Evolutionary conservation across 768 basidiomycete genomes (phyloP), one percentile per base, ranked within the genome.

Genomic region (Leccinum uliginosum): DNA sequence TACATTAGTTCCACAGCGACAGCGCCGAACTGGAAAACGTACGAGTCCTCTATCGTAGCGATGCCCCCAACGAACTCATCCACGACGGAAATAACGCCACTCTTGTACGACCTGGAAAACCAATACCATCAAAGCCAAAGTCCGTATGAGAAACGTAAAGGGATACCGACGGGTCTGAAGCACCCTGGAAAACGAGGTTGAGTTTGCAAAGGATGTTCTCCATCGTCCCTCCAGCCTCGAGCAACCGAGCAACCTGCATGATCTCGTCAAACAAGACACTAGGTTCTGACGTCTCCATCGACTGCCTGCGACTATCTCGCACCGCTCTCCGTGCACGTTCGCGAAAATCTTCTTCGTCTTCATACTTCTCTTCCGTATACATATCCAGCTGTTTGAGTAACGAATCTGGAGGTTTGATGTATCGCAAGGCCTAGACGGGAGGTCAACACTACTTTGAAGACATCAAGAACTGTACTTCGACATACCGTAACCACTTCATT

Each of bases 301-400:
- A 49, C 32, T 59, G 69, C 19, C 59, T 63, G 19, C 57, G 53
- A 50, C 59, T 65, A 50, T 62, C 63, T 49, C 67, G 61, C 43
- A 77, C 68, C 34, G 71, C 66, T 53, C 62, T 73, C n/a, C 70
- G 77, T 35, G 82, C 76, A 34, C 83, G 80, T 60, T 93, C 86
- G 38, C 84, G 83, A 71, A 91, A 79, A 50, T 94, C 90, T 65
- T 89, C 86, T 67, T 91, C 89, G 67, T 97, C 93, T 64, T 95
- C 93, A 46, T 86, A 89, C 62, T 91, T 90, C 69, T 95, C 93
- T 59, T 96, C 93, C 0, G 83, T 80, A 63, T 93, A 96, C 26
- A 91, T 78, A 59, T 87, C 82, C 6, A 94, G 73, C 63, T 95
- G 93, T 0, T 79, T 87, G n/a, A 89, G 67, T n/a, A 96, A 72